Evolutionary conservation across 164 flowering plant species (phyloP).

Genomic region (Vitis rotundifolia): DNA sequence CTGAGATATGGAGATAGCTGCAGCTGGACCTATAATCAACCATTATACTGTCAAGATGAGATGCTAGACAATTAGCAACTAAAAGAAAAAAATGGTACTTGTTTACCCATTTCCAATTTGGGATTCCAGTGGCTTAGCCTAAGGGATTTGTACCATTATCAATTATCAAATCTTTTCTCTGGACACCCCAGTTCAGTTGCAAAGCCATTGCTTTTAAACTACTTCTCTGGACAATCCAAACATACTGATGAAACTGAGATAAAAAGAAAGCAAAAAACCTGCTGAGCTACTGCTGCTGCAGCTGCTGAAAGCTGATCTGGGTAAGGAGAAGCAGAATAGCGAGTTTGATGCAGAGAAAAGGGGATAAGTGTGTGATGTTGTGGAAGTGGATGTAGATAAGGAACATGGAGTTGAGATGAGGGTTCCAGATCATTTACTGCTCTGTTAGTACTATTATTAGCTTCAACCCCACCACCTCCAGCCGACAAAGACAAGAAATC

Average conservation of each 20-base stretch:
- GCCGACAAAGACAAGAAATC: conserved; percentile 56
- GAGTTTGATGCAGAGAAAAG: conserved; percentile 30
- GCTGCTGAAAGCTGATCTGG: conserved; percentile 33
- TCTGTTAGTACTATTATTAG: conserved; percentile 7
- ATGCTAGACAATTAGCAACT: neutral
- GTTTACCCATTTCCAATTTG: too few species aligned
- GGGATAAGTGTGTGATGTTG: conserved; percentile 39
- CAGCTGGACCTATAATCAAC: conserved; percentile 27
- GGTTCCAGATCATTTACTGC: conserved; percentile 25
- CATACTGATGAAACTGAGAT: neutral
- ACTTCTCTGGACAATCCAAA: neutral
- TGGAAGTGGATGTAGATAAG: conserved; percentile 35
- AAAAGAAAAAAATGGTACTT: neutral
- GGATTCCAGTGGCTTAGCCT: too few species aligned
- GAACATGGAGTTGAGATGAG: conserved; percentile 25
- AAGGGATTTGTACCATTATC: neutral
- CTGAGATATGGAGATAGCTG: conserved; percentile 39
- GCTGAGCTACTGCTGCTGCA: conserved; percentile 36
- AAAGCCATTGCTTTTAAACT: neutral
- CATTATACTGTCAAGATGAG: neutral
- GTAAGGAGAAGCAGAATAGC: conserved; percentile 30
- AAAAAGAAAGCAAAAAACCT: conserved; percentile 33
- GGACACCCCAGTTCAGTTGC: too few species aligned
- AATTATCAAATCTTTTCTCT: neutral
- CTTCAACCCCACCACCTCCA: conserved; percentile 30